Percentiles rank a stretch among this genome's conserved stretches.
phyloP scores from a whole-genome alignment of 352 stramenopile genomes.

The Nothophytophthora sp. region DNA sequence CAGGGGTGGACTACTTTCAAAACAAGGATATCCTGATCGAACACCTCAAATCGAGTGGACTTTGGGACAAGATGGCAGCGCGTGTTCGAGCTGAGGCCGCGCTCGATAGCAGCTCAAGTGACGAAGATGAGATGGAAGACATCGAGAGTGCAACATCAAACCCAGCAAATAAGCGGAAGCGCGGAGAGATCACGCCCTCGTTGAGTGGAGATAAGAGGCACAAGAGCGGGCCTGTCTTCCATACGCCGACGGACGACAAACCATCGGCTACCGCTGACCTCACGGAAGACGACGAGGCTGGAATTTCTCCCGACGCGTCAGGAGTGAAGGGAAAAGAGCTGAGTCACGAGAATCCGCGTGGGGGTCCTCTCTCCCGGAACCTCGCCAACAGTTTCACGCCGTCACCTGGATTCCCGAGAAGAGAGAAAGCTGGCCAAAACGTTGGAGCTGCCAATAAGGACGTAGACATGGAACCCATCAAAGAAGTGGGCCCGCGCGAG shows the following conservation, averaged over 20 bases:
- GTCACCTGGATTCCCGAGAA: slow-evolving; percentile 34
- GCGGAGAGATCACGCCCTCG: slow-evolving; percentile 15
- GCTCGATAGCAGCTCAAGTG: slow-evolving; percentile 30
- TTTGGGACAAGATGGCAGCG: slow-evolving; percentile 46
- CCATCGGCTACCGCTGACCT: slow-evolving; percentile 9
- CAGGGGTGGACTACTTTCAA: slow-evolving; percentile 55
- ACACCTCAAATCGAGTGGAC: slow-evolving; percentile 49
- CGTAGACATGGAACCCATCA: slow-evolving; percentile 7
- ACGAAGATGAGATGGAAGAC: slow-evolving; percentile 22
- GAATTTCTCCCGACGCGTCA: slow-evolving; percentile 45
- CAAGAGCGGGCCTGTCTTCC: slow-evolving; percentile 24
- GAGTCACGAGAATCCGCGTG: slow-evolving; percentile 12
- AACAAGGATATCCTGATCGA: slow-evolving; percentile 40
- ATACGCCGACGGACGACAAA: slow-evolving; percentile 23
- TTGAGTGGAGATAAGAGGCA: slow-evolving; percentile 22
- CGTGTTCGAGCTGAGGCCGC: slow-evolving; percentile 41
- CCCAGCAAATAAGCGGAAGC: slow-evolving; percentile 25
- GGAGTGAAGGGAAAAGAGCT: slow-evolving; percentile 30
- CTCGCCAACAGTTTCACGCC: slow-evolving; percentile 67
- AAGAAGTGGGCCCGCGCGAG: slow-evolving; percentile 7
- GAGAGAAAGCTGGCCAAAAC: slow-evolving; percentile 14
- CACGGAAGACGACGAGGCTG: slow-evolving; percentile 23
- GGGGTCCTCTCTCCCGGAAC: slow-evolving; percentile 35
- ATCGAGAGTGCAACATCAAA: slow-evolving; percentile 13
- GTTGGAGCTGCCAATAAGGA: too few relatives aligned